Conservation (phyloP, 176 grass and related monocot species). For the Avena insularis region DNA sequence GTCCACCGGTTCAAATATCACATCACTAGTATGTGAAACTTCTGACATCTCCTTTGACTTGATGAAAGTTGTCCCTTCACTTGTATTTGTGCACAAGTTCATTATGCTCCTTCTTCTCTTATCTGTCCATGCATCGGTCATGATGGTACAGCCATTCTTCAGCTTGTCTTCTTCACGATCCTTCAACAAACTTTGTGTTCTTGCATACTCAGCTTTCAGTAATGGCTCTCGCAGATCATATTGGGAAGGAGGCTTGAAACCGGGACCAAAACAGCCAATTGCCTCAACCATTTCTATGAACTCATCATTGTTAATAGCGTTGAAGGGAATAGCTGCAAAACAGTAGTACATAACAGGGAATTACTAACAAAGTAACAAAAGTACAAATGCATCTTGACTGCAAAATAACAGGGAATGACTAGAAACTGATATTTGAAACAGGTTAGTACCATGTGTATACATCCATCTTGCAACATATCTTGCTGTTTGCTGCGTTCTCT, state of each 20-base stretch:
- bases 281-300: not conserved
- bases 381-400: fast-evolving
- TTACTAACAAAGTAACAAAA: no score
- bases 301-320: not conserved
- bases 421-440: no score
- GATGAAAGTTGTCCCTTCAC: not conserved
- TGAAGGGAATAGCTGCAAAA: no score
- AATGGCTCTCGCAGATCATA: not conserved
- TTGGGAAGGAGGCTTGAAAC: not conserved
- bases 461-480: not conserved
- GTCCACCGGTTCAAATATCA: not conserved
- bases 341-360: no score
- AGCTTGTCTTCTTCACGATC: not conserved
- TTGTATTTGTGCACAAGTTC: not conserved
- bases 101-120: no score
- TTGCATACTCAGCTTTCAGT: not conserved
- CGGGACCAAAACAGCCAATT: not conserved
- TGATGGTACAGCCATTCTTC: not conserved
- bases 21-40: not conserved
- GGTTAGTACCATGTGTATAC: no score
- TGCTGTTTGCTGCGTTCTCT: not conserved
- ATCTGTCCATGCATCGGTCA: no score
- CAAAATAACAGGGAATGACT: no score
- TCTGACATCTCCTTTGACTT: not conserved
- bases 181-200: not conserved